phyloP scores from a whole-genome alignment of 306 rosid species.

The Vicia faba region DNA sequence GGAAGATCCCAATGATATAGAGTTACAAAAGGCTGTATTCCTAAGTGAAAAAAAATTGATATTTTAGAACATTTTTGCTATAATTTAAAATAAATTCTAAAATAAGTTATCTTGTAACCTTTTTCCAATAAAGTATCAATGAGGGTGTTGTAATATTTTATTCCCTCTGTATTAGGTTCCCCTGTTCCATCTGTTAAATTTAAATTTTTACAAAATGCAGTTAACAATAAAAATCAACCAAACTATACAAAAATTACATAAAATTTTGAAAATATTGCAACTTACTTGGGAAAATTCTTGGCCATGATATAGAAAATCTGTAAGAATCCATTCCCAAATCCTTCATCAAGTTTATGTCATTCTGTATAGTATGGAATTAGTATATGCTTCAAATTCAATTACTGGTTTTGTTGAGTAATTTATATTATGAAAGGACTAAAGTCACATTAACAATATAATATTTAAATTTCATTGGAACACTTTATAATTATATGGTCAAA shows the following conservation, averaged over 20 bases:
- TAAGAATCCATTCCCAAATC: conserved; percentile 91
- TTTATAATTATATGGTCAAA: too few species aligned
- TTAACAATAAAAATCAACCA: background rate
- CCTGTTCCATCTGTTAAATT: conserved; percentile 78
- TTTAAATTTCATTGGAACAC: too few species aligned
- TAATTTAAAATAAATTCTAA: conserved; percentile 22
- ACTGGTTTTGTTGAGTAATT: background rate
- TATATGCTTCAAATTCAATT: background rate
- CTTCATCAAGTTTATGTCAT: conserved; percentile 86
- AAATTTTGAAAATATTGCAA: conserved; percentile 8
- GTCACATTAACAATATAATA: too few species aligned
- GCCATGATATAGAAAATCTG: conserved; percentile 93
- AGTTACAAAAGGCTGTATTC: conserved; percentile 84
- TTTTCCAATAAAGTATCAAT: conserved; percentile 78
- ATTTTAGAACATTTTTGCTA: background rate
- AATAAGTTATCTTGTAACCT: conserved; percentile 52
- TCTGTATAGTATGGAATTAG: conserved; percentile 50
- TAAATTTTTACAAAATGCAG: conserved; percentile 22
- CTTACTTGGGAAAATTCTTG: conserved; percentile 96
- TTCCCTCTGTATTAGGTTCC: conserved; percentile 73
- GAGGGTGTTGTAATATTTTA: conserved; percentile 73
- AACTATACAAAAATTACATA: background rate
- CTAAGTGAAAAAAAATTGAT: conserved; percentile 50
- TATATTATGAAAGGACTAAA: too few species aligned
- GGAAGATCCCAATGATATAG: conserved; percentile 96